Evolutionary conservation across 2,329 filamentous ascomycete genomes (phyloP), one percentile per base, ranked within the genome.

Genomic region (Aspergillus uvarum): DNA sequence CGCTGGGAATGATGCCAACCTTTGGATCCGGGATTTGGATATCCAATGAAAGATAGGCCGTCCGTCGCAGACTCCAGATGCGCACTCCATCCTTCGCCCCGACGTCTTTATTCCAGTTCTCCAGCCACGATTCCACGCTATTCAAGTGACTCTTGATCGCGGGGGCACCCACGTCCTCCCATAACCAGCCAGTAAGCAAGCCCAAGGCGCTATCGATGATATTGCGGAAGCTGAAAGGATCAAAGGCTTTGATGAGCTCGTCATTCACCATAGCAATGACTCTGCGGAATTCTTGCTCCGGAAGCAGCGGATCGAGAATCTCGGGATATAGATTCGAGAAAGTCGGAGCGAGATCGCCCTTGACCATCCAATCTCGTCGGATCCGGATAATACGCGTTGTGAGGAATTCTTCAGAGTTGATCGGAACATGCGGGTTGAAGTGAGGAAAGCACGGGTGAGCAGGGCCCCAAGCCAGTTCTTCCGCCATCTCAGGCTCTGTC

Each of bases 301-400:
- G 84, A 48, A 99, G 79, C 32, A 93, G 86, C 0, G 92, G 91
- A 66, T 97, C 93, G 7, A 99, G 81, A 59, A 99, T 96, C 73
- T 99, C 95, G 0, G 95, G 95, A 70, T 99, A 99, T 2, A 97
- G 82, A 69, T 98, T 97, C 16, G 91, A 95, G 73, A 96, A 98
- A 0, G 93, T 92, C 0, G 95, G 95, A 1, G 93, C 94, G 29
- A 96, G 80, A 75, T 99, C 95, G 38, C 94, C 95, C 62, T 88
- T 85, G 31, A 93, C 77, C 77, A 98, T 88, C 90, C 93, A 99
- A 76, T 99, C 95, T 47, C 95, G 85, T 59, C 89, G 88, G 63
- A 99, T 89, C 16, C 95, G 89, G 69, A 99, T 97, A 65, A 99
- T 90, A 59, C 94, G 89, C 2, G 95, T 99, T 6, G 83, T 87